Percentiles rank a stretch among this genome's conserved stretches.
Evolutionary conservation across 495 filamentous ascomycete genomes (phyloP).

Genomic region (Penicillium silybi): DNA sequence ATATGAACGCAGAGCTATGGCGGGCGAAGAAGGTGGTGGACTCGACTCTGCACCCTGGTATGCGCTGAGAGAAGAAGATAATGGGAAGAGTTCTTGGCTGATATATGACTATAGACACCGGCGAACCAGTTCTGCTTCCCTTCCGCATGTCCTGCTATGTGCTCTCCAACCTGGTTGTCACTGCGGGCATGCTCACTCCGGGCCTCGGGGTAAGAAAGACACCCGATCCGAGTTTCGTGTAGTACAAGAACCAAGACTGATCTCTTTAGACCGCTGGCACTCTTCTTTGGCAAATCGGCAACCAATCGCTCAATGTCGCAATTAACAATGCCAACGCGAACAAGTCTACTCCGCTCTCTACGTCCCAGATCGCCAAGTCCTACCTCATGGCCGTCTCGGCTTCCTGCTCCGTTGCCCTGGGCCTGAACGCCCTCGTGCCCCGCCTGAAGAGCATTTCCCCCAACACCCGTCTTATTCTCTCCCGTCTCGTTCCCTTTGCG

Average conservation of each 20-base stretch:
- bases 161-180: slow-evolving; percentile 89
- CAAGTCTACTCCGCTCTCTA: slow-evolving; percentile 84
- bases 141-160: slow-evolving; percentile 98
- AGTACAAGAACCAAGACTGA: background rate
- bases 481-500: slow-evolving; percentile 87
- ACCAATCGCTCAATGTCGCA: slow-evolving; percentile 95
- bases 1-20: slow-evolving; percentile 91
- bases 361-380: slow-evolving; percentile 75
- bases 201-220: slow-evolving; percentile 36
- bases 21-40: slow-evolving; percentile 94
- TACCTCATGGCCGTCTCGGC: slow-evolving; percentile 90
- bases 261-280: slow-evolving; percentile 70
- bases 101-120: slow-evolving; percentile 62
- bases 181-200: slow-evolving; percentile 96
- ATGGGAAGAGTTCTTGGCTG: slow-evolving; percentile 5
- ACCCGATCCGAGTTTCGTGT: background rate
- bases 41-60: slow-evolving; percentile 91
- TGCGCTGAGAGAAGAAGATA: slow-evolving; percentile 2
- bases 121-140: slow-evolving; percentile 83
- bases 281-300: slow-evolving; percentile 90
- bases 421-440: slow-evolving; percentile 85
- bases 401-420: slow-evolving; percentile 86
- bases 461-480: slow-evolving; percentile 66
- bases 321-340: slow-evolving; percentile 98
- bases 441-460: slow-evolving; percentile 74